Conservation (phyloP, 2,329 filamentous ascomycete genomes). For the Calonectria fujianensis region DNA sequence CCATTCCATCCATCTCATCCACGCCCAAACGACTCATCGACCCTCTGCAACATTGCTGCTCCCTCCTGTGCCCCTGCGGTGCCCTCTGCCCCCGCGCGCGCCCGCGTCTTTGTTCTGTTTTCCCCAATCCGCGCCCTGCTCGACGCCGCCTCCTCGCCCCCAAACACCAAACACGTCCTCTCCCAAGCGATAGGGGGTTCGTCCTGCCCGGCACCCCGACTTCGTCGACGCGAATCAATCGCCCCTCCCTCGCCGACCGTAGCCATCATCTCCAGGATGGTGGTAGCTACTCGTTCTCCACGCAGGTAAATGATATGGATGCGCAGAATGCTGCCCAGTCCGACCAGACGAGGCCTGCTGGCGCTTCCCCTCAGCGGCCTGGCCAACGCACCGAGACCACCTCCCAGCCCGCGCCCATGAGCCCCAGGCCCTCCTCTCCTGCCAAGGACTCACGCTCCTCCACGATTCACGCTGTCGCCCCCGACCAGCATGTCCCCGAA, state of each 20-base stretch:
- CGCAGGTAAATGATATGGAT: conserved; percentile 80
- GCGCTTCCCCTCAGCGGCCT: conserved; percentile 70
- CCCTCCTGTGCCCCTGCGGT: conserved; percentile 28
- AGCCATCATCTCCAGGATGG: conserved; percentile 71
- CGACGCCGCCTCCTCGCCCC: conserved; percentile 41
- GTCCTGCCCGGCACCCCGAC: conserved; percentile 34
- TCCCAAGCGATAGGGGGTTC: conserved; percentile 44
- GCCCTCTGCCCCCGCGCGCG: conserved; percentile 37
- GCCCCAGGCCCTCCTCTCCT: conserved; percentile 48
- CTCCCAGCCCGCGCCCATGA: conserved; percentile 53
- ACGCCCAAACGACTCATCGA: conserved; percentile 44
- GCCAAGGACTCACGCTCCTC: conserved; percentile 56
- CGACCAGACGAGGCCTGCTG: conserved; percentile 75
- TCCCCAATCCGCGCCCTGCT: conserved; percentile 35
- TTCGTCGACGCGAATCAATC: conserved; percentile 54
- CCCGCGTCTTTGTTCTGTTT: conserved; percentile 40
- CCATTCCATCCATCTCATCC: conserved; percentile 44
- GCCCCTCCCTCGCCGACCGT: conserved; percentile 47
- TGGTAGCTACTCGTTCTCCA: conserved; percentile 70
- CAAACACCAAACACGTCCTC: conserved; percentile 36
- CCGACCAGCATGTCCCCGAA: conserved; percentile 62
- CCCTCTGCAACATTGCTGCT: conserved; percentile 27
- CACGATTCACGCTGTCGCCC: conserved; percentile 55
- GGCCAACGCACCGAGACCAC: conserved; percentile 49
- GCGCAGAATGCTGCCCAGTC: conserved; percentile 80